Percentiles rank a stretch among this genome's conserved stretches.
phyloP scores from a whole-genome alignment of 2,329 filamentous ascomycete genomes.

The Cladosporium phlei region DNA sequence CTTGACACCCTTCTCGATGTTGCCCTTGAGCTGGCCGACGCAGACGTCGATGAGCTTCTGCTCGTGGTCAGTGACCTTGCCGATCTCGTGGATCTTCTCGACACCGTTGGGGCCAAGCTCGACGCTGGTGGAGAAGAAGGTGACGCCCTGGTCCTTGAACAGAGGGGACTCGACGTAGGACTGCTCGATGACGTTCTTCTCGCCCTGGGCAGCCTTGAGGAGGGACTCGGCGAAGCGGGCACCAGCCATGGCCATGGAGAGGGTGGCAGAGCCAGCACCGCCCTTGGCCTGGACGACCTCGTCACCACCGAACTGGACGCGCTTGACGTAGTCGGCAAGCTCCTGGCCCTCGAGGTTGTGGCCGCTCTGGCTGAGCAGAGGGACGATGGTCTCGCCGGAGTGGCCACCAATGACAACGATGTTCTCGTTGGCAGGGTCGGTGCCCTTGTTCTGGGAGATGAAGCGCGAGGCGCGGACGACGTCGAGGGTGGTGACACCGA shows the following conservation, averaged over 20 bases:
- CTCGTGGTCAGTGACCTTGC: constrained; percentile 79
- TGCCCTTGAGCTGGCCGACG: constrained; percentile 80
- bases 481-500: constrained; percentile 98
- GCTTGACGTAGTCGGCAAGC: constrained; percentile 73
- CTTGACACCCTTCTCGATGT: constrained; percentile 86
- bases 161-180: constrained; percentile 95
- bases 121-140: constrained; percentile 94
- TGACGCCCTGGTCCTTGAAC: constrained; percentile 96
- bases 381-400: constrained; percentile 97
- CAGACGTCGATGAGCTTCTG: constrained; percentile 82
- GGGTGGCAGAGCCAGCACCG: constrained; percentile 90
- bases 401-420: constrained; percentile 96
- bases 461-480: constrained; percentile 97
- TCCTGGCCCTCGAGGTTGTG: constrained; percentile 78
- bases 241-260: constrained; percentile 98
- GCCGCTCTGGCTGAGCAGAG: constrained; percentile 89
- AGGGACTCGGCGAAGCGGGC: constrained; percentile 80
- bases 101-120: constrained; percentile 96
- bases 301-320: constrained; percentile 98
- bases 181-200: constrained; percentile 93
- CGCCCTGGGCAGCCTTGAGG: constrained; percentile 84
- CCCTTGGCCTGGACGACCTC: constrained; percentile 99
- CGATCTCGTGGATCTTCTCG: constrained; percentile 85
- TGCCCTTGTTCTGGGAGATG: constrained; percentile 88
- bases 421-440: constrained; percentile 86